Percentiles rank a stretch among this genome's conserved stretches.
phyloP scores from a whole-genome alignment of 768 basidiomycete species.

The Trametes punicea region DNA sequence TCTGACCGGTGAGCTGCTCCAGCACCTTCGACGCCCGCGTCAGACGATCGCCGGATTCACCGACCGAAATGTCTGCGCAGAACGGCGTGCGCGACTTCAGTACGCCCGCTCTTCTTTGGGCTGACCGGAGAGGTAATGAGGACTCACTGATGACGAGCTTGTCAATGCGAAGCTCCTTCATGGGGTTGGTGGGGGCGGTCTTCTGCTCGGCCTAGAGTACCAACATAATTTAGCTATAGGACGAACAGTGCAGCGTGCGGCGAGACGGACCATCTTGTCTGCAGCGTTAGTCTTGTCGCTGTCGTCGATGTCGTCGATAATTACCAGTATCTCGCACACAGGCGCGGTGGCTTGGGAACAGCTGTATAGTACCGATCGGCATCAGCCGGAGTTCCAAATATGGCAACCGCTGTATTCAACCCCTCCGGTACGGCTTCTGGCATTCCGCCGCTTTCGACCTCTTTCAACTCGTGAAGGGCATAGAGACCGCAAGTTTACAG shows the following conservation, averaged over 20 bases:
- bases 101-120: conserved; percentile 6
- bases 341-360: conserved; percentile 24
- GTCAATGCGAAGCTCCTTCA: conserved; percentile 96
- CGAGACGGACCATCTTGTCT: conserved; percentile 20
- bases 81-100: neutral
- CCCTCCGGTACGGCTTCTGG: neutral
- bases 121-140: neutral
- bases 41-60: conserved; percentile 98
- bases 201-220: conserved; percentile 75
- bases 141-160: conserved; percentile 99
- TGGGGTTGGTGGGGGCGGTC: conserved; percentile 85
- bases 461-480: no score
- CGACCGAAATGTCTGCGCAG: conserved; percentile 92
- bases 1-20: conserved; percentile 98
- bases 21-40: conserved; percentile 99
- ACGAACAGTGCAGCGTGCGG: neutral
- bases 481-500: no score
- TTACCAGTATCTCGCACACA: neutral
- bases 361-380: conserved; percentile 21
- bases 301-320: conserved; percentile 17
- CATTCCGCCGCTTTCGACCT: no score
- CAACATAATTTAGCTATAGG: conserved; percentile 9
- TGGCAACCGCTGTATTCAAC: neutral
- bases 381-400: neutral
- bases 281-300: conserved; percentile 22